Conservation (phyloP, 768 basidiomycete species). For the Lenzites betulinus region DNA sequence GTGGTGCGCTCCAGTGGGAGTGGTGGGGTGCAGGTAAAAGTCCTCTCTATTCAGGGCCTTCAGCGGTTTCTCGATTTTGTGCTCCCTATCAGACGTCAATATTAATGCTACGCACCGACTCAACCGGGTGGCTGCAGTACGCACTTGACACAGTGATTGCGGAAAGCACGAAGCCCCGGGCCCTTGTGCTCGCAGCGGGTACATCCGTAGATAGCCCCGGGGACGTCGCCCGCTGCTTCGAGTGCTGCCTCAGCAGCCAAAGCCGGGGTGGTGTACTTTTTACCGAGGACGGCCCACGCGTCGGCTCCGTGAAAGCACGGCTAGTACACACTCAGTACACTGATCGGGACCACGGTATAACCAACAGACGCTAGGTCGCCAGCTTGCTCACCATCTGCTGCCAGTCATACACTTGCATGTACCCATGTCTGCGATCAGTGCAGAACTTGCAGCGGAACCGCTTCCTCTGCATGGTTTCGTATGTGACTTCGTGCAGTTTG, state of each 20-base stretch:
- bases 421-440: not conserved
- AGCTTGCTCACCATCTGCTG: not conserved
- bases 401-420: conserved; percentile 3
- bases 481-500: not conserved
- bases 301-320: too few relatives aligned
- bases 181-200: not conserved
- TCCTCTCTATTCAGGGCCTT: not conserved
- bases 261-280: not conserved
- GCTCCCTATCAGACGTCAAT: not conserved
- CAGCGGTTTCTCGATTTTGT: not conserved
- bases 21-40: not conserved
- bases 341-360: too few relatives aligned
- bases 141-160: not conserved
- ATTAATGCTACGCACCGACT: too few relatives aligned
- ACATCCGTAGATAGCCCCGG: not conserved
- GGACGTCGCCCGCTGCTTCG: not conserved
- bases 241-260: not conserved
- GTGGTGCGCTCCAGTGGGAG: not conserved
- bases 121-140: not conserved
- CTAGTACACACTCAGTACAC: too few relatives aligned
- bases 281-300: not conserved
- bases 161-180: not conserved
- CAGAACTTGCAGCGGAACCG: not conserved
- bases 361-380: too few relatives aligned
- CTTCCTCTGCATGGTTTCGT: not conserved